Base-by-base conservation (phyloP, 371 early-diverging fungal genomes). In the Mucor velutinosus region DNA sequence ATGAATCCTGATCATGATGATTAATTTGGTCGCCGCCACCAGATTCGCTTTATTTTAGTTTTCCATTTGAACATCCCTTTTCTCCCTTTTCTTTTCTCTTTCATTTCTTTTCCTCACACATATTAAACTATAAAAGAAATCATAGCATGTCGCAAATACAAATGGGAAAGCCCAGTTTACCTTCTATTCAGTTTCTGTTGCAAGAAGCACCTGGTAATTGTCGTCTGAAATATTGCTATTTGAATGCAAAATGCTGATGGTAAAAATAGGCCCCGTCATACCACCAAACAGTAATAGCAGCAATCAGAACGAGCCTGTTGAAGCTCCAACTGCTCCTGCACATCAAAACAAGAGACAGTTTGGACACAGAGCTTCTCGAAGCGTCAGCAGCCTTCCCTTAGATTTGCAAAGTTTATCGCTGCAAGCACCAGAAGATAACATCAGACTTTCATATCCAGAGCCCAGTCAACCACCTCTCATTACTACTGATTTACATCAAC, bases 141-240 rank as follows among this genome's bases (percentile, higher is more conserved):
- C n/a, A 25, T 14, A n/a, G 21, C 35, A 47, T 56, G 55, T 67
- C 59, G 33, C 47, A 65, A 35, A 15, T 58, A 47, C 30, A 19
- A 60, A 72, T 67, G 64, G 66, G 64, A 19, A 76, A 73, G 62
- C 76, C 73, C n/a, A 73, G 59, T 37, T 63, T 76, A 49, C 73
- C 73, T 58, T 76, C 76, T n/a, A 73, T 76, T 41, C 67, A 76
- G n/a, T 76, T 73, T 59, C 41, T 76, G 12, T 60, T 76, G 58
- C 68, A 71, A 51, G 70, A 76, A 65, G 41, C 51, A 11, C 58
- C 58, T 37, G 58, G 51, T 67, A 62, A 56, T 17, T 10, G 27
- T 51, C 19, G 11, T 51, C 21, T 25, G 11, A 51, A 51, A 3
- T 2, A 11, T 4, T 25, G 11, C 49, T 21, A 12, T 25, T 11